Conservation (phyloP, 1,284 basidiomycete genomes). For the Ustilago nuda region DNA sequence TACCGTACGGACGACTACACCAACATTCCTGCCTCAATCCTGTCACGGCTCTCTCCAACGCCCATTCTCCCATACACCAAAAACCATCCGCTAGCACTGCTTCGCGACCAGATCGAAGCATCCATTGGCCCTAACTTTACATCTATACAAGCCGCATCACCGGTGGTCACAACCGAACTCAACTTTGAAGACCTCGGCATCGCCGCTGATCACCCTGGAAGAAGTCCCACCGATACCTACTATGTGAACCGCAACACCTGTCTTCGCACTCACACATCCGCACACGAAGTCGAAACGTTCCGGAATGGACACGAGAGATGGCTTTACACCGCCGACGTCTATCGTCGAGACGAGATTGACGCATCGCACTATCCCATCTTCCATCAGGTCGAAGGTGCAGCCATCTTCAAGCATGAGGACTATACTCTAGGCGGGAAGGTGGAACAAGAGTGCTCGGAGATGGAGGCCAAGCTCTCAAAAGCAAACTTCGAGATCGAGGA, state of each 20-base stretch:
- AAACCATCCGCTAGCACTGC: conserved; percentile 85
- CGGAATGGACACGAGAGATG: conserved; percentile 80
- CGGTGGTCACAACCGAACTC: conserved; percentile 87
- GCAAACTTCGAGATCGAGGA: conserved; percentile 83
- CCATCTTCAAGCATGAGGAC: conserved; percentile 75
- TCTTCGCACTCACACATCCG: conserved; percentile 96
- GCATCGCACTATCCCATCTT: conserved; percentile 96
- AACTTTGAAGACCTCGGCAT: conserved; percentile 99
- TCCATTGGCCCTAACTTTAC: conserved; percentile 75
- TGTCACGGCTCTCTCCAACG: conserved; percentile 78
- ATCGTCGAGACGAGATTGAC: conserved; percentile 98
- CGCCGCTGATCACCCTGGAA: conserved; percentile 90
- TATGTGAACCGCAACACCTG: conserved; percentile 91
- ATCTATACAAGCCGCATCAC: conserved; percentile 77
- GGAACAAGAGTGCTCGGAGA: conserved; percentile 76
- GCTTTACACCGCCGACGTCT: conserved; percentile 97
- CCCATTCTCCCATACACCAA: conserved; percentile 78
- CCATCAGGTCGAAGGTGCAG: conserved; percentile 97
- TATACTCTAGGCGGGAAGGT: conserved; percentile 70
- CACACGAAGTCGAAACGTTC: conserved; percentile 96
- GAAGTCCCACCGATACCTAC: conserved; percentile 90
- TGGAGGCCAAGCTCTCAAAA: conserved; percentile 70
- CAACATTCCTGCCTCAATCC: conserved; percentile 86
- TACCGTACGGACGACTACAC: conserved; percentile 83
- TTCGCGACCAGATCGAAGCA: conserved; percentile 84